These are phyloP conservation scores for Pyricularia sp. DNA, from an alignment of 2,329 filamentous ascomycete genomes.

Conservation along the genomic window DNA sequence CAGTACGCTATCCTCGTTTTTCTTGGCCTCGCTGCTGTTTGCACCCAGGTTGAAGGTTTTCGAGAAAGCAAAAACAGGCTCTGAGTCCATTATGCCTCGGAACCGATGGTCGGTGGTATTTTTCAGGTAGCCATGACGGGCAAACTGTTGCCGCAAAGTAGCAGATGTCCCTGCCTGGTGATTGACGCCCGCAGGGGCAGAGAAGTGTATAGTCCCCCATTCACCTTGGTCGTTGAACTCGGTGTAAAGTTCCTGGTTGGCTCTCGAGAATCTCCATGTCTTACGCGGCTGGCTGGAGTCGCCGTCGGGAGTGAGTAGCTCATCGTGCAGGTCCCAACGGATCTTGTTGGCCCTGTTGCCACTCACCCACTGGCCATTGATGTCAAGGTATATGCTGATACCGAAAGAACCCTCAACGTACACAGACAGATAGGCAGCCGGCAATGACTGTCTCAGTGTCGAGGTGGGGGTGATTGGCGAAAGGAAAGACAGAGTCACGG, in stretches of 20 bases:
- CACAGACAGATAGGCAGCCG: constrained; percentile 71
- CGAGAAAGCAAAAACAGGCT: constrained; percentile 73
- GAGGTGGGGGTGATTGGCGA: constrained; percentile 76
- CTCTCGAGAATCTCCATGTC: constrained; percentile 55
- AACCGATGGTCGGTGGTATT: constrained; percentile 44
- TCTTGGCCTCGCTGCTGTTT: constrained; percentile 15
- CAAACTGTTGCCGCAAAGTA: constrained; percentile 58
- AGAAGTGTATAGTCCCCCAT: constrained; percentile 77
- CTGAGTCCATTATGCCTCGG: constrained; percentile 63
- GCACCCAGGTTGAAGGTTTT: constrained; percentile 44
- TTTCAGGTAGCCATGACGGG: constrained; percentile 53
- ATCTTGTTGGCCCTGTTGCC: constrained; percentile 62
- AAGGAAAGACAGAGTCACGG: constrained; percentile 44
- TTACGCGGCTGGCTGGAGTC: constrained; percentile 37
- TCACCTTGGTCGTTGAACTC: constrained; percentile 68
- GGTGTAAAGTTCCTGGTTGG: constrained; percentile 59
- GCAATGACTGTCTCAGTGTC: constrained; percentile 69
- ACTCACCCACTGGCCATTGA: constrained; percentile 76
- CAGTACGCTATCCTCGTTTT: constrained; percentile 43
- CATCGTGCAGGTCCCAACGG: constrained; percentile 54
- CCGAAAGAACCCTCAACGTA: constrained; percentile 57
- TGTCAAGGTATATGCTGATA: constrained; percentile 55
- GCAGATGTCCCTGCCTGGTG: constrained; percentile 65
- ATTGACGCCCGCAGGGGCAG: constrained; percentile 55
- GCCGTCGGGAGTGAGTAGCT: constrained; percentile 20